Percentiles rank a stretch among this genome's conserved stretches.
Evolutionary conservation across 2,329 filamentous ascomycete genomes (phyloP).

Genomic region (Sordariomycetes sp.): DNA sequence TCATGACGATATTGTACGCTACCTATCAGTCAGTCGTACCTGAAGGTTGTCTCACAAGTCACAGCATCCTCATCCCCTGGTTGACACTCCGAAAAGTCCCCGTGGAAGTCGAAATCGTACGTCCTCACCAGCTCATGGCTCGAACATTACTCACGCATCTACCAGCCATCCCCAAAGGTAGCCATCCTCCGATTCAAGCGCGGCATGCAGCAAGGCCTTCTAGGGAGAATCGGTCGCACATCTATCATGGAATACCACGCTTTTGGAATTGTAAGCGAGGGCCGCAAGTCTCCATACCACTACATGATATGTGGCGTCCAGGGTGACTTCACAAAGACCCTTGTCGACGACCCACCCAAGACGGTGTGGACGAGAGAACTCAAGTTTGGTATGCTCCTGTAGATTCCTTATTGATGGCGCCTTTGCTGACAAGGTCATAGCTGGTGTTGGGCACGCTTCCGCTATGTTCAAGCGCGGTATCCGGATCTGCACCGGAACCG

Average conservation of each 20-base stretch:
- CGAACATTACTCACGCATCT: not conserved
- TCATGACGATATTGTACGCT: constrained; percentile 24
- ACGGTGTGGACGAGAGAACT: constrained; percentile 24
- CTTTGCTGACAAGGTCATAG: constrained; percentile 12
- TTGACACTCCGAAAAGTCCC: constrained; percentile 22
- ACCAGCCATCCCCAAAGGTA: constrained; percentile 24
- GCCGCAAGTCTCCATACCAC: constrained; percentile 18
- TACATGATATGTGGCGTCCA: constrained; percentile 29
- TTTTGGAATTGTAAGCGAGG: constrained; percentile 26
- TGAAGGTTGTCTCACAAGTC: not conserved
- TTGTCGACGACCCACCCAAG: constrained; percentile 24
- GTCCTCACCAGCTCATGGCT: constrained; percentile 4
- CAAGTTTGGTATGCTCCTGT: constrained; percentile 19
- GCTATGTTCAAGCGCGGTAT: constrained; percentile 27
- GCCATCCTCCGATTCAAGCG: constrained; percentile 23
- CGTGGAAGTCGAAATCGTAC: constrained; percentile 23
- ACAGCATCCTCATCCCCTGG: constrained; percentile 23
- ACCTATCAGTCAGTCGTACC: not conserved
- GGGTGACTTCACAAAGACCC: constrained; percentile 23
- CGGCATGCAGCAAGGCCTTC: constrained; percentile 26
- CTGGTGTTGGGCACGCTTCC: constrained; percentile 25
- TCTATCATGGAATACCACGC: constrained; percentile 28
- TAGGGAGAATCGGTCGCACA: constrained; percentile 24
- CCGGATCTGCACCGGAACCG: constrained; percentile 24
- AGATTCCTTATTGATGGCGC: not conserved